Base-by-base conservation (phyloP, 1,284 basidiomycete genomes). In the Ceratobasidium theobromae region DNA sequence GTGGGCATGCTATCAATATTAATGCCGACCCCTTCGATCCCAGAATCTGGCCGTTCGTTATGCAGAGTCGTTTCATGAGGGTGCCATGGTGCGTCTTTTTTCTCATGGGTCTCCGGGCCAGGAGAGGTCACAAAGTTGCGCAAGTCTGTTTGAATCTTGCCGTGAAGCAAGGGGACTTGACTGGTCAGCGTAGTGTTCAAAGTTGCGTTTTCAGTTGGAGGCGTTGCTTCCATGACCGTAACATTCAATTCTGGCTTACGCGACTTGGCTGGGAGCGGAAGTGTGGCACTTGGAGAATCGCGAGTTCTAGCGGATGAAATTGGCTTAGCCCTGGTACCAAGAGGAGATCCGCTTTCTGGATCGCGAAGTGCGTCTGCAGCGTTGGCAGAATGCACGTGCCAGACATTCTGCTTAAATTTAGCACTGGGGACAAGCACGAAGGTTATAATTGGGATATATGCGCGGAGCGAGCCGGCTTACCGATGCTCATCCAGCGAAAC, bases 341-440 rank as follows among this genome's bases (percentile, higher is more conserved):
- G 9, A 32, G 62, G 45, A 14, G 51, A 52, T 51, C 60, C 69
- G 27, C n/a, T n/a, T 28, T 70, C 66, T 32, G 69, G 69, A 52
- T 70, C 68, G 38, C 54, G 16, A 8, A 28, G 52, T 8, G 65
- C 57, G 11, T 51, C 53, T 11, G 28, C 43, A 16, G 23, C 35
- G 12, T n/a, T 53, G 14, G 30, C 53, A 16, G 60, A 55, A 21
- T 38, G 25, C 9, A 65, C 46, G 38, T 70, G 69, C 69, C 69
- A 70, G 1, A 57, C 54, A 40, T 70, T 70, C 8, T 67, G 65
- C 21, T 68, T 69, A 54, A 70, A 70, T 49, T 69, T 70, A 23
- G 64, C 68, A n/a, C 69, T 65, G 30, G 25, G 9, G 53, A 18
- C 12, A n/a, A 52, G 12, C 18, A 23, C 21, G 27, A 30, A 2